Base-by-base conservation (phyloP, 768 basidiomycete species). In the Rhizopogon sp. region DNA sequence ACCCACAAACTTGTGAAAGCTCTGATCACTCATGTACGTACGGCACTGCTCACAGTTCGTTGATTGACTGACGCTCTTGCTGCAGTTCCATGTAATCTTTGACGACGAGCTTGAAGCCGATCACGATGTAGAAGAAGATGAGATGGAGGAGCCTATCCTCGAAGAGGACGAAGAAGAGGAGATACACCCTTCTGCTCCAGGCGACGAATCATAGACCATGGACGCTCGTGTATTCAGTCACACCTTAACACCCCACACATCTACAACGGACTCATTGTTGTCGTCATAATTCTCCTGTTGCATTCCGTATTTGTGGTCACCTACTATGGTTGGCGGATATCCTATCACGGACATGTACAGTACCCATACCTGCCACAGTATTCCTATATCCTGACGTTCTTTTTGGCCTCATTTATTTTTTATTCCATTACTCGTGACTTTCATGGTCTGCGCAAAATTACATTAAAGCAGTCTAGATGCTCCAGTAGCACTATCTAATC, bases 1-100 rank as follows among this genome's bases (percentile, higher is more conserved):
- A 82, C 86, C 16, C 85, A 90, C 62, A 83, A 84, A 58, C 77
- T 90, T n/a, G 84, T 85, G 59, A 85, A 89, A 68, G 77, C 82
- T 3, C 76, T 90, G 49, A 88, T 91, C 54, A 84, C 83, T 20
- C 87, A 90, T 63, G 89, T 90, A 62, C 58, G 87, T 71, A n/a
- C n/a, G 50, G 42, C 13, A 31, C 42, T 39, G n/a, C 20, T 25
- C 35, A 16, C 10, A 1, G 14, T 49, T 49, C 14, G 9, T 49
- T 35, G 14, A 37, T 35, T 22, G 14, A 37, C 47, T 37, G 47
- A 49, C 16, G 51, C 14, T 10, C 43, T 13, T 5, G 41, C 52
- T 41, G 1, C 55, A 86, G 77, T 81, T 81, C 70, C 84, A 83
- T 60, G 72, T 79, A 58, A 85, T 92, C 62, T 92, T 92, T 64